A percentile compares a stretch with the other conserved stretches of the same genome.
Conservation (phyloP, 2,329 filamentous ascomycete genomes). For the Cryphonectria nitschkei region DNA sequence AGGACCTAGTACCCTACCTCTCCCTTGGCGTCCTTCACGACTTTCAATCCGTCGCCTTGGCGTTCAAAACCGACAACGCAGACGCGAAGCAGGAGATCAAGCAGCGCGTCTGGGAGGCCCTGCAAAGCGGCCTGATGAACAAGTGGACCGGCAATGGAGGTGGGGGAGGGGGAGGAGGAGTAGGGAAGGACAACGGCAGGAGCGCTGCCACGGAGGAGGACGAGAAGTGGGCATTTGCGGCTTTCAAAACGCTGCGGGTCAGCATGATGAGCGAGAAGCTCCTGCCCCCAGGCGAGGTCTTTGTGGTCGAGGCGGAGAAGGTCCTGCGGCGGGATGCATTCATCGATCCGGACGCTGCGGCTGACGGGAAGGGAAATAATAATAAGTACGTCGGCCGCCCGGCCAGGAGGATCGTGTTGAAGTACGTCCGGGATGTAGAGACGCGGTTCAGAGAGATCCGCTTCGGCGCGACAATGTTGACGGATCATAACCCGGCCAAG, state of each 20-base stretch:
- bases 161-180: slow-evolving; percentile 25
- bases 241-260: slow-evolving; percentile 67
- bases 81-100: slow-evolving; percentile 70
- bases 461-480: slow-evolving; percentile 74
- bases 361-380: neutral
- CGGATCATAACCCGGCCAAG: slow-evolving; percentile 74
- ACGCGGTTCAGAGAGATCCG: slow-evolving; percentile 69
- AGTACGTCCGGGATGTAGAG: slow-evolving; percentile 73
- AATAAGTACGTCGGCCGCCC: slow-evolving; percentile 58
- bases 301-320: slow-evolving; percentile 69
- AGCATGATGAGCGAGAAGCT: slow-evolving; percentile 73
- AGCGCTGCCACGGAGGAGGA: neutral
- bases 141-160: slow-evolving; percentile 60
- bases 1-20: slow-evolving; percentile 74
- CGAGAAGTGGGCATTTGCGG: slow-evolving; percentile 66
- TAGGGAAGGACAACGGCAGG: neutral
- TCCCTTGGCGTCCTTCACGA: slow-evolving; percentile 76
- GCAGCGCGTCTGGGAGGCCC: slow-evolving; percentile 65
- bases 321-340: slow-evolving; percentile 72
- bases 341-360: slow-evolving; percentile 41
- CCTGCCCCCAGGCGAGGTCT: slow-evolving; percentile 76
- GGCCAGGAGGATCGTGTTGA: slow-evolving; percentile 70
- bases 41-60: slow-evolving; percentile 71
- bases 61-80: slow-evolving; percentile 73
- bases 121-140: slow-evolving; percentile 64